These are phyloP conservation scores for Ceratobasidium sp. DNA, from an alignment of 1,284 basidiomycete species.

Conservation along the genomic window DNA sequence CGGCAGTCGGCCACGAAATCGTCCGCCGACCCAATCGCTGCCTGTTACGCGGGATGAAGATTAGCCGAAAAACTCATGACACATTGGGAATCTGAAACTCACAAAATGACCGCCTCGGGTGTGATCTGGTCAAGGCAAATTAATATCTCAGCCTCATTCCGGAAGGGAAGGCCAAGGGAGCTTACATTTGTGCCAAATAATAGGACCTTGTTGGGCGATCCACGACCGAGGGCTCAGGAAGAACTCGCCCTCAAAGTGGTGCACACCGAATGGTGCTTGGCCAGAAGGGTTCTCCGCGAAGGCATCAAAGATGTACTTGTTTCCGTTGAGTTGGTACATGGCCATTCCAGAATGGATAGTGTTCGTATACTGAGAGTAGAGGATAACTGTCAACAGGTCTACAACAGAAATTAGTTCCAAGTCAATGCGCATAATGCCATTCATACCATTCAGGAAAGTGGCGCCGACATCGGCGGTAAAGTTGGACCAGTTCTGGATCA, in stretches of 20 bases:
- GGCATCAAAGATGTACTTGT: background rate
- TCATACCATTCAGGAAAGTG: background rate
- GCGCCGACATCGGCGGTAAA: background rate
- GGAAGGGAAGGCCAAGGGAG: background rate
- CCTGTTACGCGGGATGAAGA: background rate
- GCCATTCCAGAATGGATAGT: constrained; percentile 16
- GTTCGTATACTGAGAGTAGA: constrained; percentile 14
- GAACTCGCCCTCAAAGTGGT: constrained; percentile 24
- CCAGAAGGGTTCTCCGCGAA: background rate
- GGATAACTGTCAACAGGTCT: background rate
- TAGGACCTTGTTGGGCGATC: constrained; percentile 10
- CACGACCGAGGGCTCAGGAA: constrained; percentile 21
- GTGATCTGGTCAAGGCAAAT: background rate
- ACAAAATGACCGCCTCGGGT: constrained; percentile 18
- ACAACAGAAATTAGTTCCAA: background rate
- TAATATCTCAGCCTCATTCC: background rate
- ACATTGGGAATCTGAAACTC: background rate
- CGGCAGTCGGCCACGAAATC: constrained; percentile 16
- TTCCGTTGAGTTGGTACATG: constrained; percentile 24
- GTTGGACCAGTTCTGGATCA: background rate
- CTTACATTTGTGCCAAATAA: constrained; percentile 24
- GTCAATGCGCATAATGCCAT: background rate
- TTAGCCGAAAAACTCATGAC: background rate
- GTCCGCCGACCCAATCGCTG: constrained; percentile 2
- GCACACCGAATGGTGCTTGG: constrained; percentile 5